Conservation (phyloP, 2,329 filamentous ascomycete genomes). For the Aspergillus udagawae region DNA sequence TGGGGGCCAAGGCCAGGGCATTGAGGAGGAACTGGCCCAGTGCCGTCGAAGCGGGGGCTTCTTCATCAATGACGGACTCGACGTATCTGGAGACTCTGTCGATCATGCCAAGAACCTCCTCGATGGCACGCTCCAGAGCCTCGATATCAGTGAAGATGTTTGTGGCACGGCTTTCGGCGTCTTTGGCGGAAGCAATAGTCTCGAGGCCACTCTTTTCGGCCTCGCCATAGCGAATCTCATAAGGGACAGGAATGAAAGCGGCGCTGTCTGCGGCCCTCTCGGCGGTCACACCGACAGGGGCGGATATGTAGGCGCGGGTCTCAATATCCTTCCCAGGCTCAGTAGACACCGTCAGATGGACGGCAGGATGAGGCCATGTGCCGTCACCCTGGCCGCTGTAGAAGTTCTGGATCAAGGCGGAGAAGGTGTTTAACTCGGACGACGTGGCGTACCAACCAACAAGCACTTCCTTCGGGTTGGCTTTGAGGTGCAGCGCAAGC, state of each 20-base stretch:
- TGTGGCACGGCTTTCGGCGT: constrained; percentile 68
- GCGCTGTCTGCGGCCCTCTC: constrained; percentile 95
- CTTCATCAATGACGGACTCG: constrained; percentile 81
- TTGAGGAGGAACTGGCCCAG: constrained; percentile 95
- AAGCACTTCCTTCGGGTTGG: constrained; percentile 86
- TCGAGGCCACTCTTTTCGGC: constrained; percentile 74
- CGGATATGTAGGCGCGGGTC: constrained; percentile 89
- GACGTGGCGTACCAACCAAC: constrained; percentile 98
- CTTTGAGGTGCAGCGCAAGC: constrained; percentile 90
- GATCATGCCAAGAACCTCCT: constrained; percentile 83
- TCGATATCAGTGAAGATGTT: constrained; percentile 84
- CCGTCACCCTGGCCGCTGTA: constrained; percentile 95
- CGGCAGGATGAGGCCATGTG: constrained; percentile 94
- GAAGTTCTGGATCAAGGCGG: constrained; percentile 98
- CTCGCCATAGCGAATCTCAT: constrained; percentile 87
- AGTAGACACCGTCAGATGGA: constrained; percentile 92
- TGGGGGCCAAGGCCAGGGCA: constrained; percentile 85
- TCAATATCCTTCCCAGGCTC: constrained; percentile 84
- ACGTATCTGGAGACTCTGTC: constrained; percentile 91
- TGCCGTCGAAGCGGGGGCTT: constrained; percentile 82
- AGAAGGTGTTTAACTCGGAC: constrained; percentile 96
- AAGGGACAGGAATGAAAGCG: constrained; percentile 94
- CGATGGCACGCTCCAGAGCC: constrained; percentile 76
- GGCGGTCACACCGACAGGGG: constrained; percentile 88
- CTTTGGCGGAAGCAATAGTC: constrained; percentile 76